A percentile compares a stretch with the other conserved stretches of the same genome.
phyloP scores from a whole-genome alignment of 2,329 filamentous ascomycete genomes.

The Alternaria conjuncta region DNA sequence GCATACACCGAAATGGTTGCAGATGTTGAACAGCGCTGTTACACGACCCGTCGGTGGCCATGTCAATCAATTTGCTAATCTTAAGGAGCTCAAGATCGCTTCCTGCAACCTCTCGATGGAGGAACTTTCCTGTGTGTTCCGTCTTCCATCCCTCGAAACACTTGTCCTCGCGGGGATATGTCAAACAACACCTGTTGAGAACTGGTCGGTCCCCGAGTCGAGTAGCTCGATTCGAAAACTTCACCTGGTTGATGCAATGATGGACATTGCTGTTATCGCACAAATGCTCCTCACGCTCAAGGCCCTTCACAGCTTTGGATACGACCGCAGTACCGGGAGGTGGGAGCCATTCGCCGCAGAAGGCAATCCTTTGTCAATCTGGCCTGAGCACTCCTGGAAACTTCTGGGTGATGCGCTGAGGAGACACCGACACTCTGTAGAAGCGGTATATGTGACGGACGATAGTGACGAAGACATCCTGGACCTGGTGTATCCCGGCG shows the following conservation, averaged over 20 bases:
- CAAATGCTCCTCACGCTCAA: conserved; percentile 8
- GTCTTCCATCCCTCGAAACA: conserved; percentile 2
- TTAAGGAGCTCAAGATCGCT: not conserved
- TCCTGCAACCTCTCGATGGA: not conserved
- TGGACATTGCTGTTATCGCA: conserved; percentile 4
- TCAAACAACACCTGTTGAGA: not conserved
- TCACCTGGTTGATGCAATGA: not conserved
- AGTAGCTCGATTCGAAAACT: conserved; percentile 4
- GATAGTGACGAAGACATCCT: not conserved
- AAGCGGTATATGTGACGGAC: not conserved
- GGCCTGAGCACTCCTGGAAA: conserved; percentile 7
- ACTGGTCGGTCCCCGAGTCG: conserved; percentile 6
- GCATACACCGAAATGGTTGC: not conserved
- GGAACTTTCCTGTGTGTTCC: not conserved
- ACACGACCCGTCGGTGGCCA: not conserved
- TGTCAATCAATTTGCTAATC: conserved; percentile 4
- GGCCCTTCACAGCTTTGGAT: conserved; percentile 1
- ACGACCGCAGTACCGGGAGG: not conserved
- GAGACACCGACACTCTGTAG: conserved; percentile 2
- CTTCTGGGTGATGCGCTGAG: conserved; percentile 5
- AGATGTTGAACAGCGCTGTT: not conserved
- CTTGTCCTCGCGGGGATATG: not conserved
- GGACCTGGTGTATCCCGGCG: not conserved
- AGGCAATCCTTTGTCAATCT: not conserved
- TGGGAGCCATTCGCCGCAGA: conserved; percentile 9